phyloP scores from a whole-genome alignment of 1,284 basidiomycete genomes.

The Coniophora puteana region DNA sequence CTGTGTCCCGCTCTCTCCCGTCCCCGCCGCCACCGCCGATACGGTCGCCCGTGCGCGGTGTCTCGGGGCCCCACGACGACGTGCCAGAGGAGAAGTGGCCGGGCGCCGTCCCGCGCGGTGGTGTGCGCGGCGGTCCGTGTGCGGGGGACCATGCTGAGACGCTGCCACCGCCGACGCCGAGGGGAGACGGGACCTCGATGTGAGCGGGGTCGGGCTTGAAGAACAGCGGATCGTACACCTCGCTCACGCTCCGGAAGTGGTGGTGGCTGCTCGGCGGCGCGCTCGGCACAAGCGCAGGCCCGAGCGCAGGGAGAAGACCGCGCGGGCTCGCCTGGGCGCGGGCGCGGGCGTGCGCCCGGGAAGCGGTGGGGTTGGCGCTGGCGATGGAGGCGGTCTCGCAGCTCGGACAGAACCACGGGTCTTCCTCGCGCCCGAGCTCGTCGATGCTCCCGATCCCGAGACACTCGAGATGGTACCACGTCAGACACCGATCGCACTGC shows the following conservation, averaged over 20 bases:
- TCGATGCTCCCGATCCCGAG: slow-evolving; percentile 59
- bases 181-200: too few relatives aligned
- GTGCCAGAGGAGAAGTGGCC: slow-evolving; percentile 37
- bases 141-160: slow-evolving; percentile 35
- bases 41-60: too few relatives aligned
- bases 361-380: slow-evolving; percentile 30
- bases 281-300: slow-evolving; percentile 65
- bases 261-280: slow-evolving; percentile 50
- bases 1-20: slow-evolving; percentile 51
- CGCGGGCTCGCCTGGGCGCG: slow-evolving; percentile 37
- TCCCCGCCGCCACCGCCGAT: too few relatives aligned
- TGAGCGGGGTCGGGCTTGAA: slow-evolving; percentile 45
- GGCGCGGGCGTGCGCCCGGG: too few relatives aligned
- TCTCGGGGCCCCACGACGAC: slow-evolving; percentile 44
- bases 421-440: slow-evolving; percentile 70
- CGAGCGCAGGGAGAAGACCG: slow-evolving; percentile 31
- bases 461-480: slow-evolving; percentile 75
- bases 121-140: slow-evolving; percentile 40
- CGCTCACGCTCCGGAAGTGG: slow-evolving; percentile 25
- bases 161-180: too few relatives aligned
- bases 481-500: slow-evolving; percentile 71
- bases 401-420: slow-evolving; percentile 67
- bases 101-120: slow-evolving; percentile 31
- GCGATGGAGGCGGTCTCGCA: too few relatives aligned
- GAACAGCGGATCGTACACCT: slow-evolving; percentile 49